Evolutionary conservation across 2,329 filamentous ascomycete species (phyloP), one percentile per base, ranked within the genome.

Genomic region (Westerdykella aurantiaca): DNA sequence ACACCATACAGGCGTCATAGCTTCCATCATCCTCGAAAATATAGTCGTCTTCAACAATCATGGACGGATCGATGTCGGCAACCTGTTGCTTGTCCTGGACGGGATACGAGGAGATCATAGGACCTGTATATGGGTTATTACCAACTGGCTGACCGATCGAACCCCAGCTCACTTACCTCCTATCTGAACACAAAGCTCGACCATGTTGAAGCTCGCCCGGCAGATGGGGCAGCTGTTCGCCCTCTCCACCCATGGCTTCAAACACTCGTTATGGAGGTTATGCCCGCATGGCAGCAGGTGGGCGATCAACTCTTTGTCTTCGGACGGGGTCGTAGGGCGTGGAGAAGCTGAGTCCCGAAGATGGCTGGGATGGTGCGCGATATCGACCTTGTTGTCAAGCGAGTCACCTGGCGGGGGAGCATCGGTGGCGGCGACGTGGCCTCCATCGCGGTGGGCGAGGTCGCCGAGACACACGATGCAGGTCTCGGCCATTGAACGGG

Each of bases 161-260:
- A 14, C 29, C 42, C 31, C 37, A 23, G 31, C 35, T 21, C 35
- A 18, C 59, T 57, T 79, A 93, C 88, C 88, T 75, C 88, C 86
- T 60, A 89, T 72, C 55, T 78, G 81, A 61, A 86, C 81, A 67
- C 85, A 85, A 49, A 98, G 82, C 64, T 93, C 82, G 53, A 98
- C 90, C 57, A 85, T 73, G 69, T 97, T 91, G 73, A 98, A 97
- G 51, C 79, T 82, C 58, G 88, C 86, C 55, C 93, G 86, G 71
- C 93, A 98, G 68, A 98, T 95, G 37, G 93, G 93, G 69, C 93
- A 98, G 65, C 90, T 96, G 70, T 97, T 98, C 51, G 93, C 91
- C 67, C 94, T 86, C 70, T 94, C 88, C 37, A 91, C 88, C 93
- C 93, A 98, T 56, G 89, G 88, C 57, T 86, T 85, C 55, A 98